Evolutionary conservation across 768 basidiomycete species (phyloP).

Genomic region (Lepiota brunneoincarnata): DNA sequence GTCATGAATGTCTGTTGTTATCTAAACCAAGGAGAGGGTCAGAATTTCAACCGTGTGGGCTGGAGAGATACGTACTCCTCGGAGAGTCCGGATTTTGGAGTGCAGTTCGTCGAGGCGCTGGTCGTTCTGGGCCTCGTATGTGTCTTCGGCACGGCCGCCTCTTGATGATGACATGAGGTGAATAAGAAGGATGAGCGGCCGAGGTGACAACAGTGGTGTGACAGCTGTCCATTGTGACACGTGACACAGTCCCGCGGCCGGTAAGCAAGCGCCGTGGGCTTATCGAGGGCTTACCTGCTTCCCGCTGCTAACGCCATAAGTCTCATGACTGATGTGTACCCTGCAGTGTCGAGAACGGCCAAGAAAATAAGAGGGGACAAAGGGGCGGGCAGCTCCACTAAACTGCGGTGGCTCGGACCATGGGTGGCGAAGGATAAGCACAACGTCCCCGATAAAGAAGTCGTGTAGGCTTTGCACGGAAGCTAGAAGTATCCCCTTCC

Average conservation of each 20-base stretch:
- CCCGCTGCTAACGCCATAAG: too few species aligned
- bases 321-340: too few species aligned
- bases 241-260: not conserved
- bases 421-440: not conserved
- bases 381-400: too few species aligned
- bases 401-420: not conserved
- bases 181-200: not conserved
- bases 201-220: not conserved
- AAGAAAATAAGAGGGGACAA: too few species aligned
- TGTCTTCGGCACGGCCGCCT: constrained; percentile 53
- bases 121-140: constrained; percentile 85
- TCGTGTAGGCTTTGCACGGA: not conserved
- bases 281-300: not conserved
- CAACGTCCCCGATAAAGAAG: not conserved
- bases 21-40: constrained; percentile 35
- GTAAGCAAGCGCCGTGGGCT: too few species aligned
- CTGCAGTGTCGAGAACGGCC: too few species aligned
- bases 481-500: not conserved
- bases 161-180: constrained; percentile 39
- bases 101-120: constrained; percentile 81
- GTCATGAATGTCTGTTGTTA: constrained; percentile 85
- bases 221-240: not conserved
- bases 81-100: constrained; percentile 77
- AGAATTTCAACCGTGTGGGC: too few species aligned
- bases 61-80: constrained; percentile 56